Percentiles rank a stretch among this genome's conserved stretches.
phyloP scores from a whole-genome alignment of 2,329 filamentous ascomycete species.

The Byssoonygena ceratinophila region DNA sequence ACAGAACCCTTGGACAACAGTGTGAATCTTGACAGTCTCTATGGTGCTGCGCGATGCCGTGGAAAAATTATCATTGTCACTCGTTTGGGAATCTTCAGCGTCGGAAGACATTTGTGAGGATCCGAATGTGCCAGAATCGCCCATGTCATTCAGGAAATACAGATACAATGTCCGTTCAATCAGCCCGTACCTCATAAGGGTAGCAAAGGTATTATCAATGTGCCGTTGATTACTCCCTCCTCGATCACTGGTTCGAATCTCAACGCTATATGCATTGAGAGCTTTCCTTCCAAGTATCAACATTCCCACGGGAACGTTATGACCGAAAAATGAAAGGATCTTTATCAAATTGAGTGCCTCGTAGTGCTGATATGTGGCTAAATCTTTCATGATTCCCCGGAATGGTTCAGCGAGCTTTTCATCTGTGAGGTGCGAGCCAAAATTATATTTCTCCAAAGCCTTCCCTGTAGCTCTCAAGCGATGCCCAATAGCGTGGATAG shows the following conservation, averaged over 20 bases:
- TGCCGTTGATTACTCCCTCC: constrained; percentile 25
- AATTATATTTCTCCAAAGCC: constrained; percentile 49
- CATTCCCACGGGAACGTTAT: constrained; percentile 57
- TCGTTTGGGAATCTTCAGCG: constrained; percentile 20
- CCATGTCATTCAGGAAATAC: constrained; percentile 20
- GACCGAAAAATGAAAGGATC: constrained; percentile 54
- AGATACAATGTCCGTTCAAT: constrained; percentile 33
- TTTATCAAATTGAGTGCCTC: constrained; percentile 56
- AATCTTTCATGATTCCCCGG: constrained; percentile 40
- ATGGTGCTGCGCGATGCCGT: constrained; percentile 28
- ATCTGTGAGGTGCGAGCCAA: constrained; percentile 47
- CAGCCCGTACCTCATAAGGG: constrained; percentile 38
- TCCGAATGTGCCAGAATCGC: constrained; percentile 10
- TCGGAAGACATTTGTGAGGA: constrained; percentile 8
- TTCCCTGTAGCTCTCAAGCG: constrained; percentile 52
- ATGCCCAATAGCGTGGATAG: constrained; percentile 56
- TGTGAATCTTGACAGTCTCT: constrained; percentile 40
- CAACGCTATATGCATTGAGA: constrained; percentile 21
- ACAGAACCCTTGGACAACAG: constrained; percentile 40
- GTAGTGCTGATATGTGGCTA: constrained; percentile 31
- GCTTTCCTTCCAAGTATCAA: constrained; percentile 43
- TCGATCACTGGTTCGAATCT: constrained; percentile 22
- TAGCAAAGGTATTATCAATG: constrained; percentile 38
- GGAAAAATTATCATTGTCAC: constrained; percentile 28
- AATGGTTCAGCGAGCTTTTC: constrained; percentile 44